Evolutionary conservation across 116 monocot species (phyloP).

Genomic region (Iris pallida): DNA sequence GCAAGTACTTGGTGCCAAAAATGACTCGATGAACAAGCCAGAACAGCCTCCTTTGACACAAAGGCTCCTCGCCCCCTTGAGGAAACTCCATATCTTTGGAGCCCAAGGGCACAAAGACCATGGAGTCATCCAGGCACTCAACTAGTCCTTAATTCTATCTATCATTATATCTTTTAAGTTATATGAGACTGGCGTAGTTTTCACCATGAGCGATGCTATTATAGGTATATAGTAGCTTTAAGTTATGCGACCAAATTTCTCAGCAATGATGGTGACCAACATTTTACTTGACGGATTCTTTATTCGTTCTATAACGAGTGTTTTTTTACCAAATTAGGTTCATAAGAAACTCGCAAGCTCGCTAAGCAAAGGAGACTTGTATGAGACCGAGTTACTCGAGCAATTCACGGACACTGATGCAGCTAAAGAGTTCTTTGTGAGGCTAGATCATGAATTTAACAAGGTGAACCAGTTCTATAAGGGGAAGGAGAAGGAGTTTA

Average conservation of each 20-base stretch:
- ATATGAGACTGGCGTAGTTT: not conserved
- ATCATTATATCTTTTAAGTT: not conserved
- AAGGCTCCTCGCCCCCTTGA: conserved; percentile 39
- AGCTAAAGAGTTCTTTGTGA: conserved; percentile 42
- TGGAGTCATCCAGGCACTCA: conserved; percentile 64
- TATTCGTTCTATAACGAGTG: not conserved
- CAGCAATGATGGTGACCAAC: no score
- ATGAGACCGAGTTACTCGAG: conserved; percentile 48
- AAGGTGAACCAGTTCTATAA: conserved; percentile 64
- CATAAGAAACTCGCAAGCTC: conserved; percentile 39
- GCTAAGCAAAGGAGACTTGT: conserved; percentile 30
- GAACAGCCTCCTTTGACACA: conserved; percentile 22
- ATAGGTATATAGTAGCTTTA: no score
- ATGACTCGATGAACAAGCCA: conserved; percentile 16
- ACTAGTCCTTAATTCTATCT: not conserved
- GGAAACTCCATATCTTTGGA: conserved; percentile 44
- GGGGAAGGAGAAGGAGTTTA: conserved; percentile 65
- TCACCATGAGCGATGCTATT: not conserved
- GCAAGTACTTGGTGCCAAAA: conserved; percentile 22
- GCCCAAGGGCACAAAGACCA: conserved; percentile 39
- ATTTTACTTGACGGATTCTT: no score
- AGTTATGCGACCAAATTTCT: no score
- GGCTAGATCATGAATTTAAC: conserved; percentile 45
- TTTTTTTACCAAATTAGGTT: conserved; percentile 20
- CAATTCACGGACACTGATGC: conserved; percentile 35